Evolutionary conservation across 805 yeast genomes (phyloP).

Genomic region (Yarrowia sp.): DNA sequence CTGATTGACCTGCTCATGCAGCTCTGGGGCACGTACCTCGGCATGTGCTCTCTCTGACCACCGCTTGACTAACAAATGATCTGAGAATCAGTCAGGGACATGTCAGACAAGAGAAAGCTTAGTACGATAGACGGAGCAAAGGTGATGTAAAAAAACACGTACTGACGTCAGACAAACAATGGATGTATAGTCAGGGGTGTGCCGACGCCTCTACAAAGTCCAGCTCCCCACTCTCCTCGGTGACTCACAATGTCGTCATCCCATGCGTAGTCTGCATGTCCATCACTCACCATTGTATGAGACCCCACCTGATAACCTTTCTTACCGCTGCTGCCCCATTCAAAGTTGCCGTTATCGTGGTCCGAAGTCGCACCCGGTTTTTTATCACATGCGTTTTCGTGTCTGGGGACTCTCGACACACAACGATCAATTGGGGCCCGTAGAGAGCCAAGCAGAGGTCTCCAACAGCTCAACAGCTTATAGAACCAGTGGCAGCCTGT

Average conservation of each 20-base stretch:
- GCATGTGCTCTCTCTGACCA: neutral
- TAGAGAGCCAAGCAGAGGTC: neutral
- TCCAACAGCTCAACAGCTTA: too few relatives aligned
- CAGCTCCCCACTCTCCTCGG: neutral
- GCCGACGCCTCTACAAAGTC: neutral
- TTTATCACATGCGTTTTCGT: constrained; percentile 10
- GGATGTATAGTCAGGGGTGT: neutral
- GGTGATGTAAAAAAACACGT: neutral
- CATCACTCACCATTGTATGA: constrained; percentile 8
- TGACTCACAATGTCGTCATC: constrained; percentile 21
- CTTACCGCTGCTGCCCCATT: constrained; percentile 7
- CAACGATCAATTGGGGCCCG: too few relatives aligned
- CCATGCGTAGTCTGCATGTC: constrained; percentile 2
- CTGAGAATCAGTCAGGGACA: neutral
- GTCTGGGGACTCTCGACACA: neutral
- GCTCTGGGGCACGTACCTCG: neutral
- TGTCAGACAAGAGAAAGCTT: neutral
- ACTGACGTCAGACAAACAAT: neutral
- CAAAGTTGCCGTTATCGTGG: constrained; percentile 24
- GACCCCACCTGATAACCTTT: constrained; percentile 16
- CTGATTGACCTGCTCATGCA: neutral
- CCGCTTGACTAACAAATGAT: neutral
- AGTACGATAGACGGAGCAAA: neutral
- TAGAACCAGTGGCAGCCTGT: neutral
- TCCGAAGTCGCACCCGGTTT: neutral